Evolutionary conservation across 208 protist species (phyloP), one percentile per base, ranked within the genome.

Genomic region (Crithidia mellificae): DNA sequence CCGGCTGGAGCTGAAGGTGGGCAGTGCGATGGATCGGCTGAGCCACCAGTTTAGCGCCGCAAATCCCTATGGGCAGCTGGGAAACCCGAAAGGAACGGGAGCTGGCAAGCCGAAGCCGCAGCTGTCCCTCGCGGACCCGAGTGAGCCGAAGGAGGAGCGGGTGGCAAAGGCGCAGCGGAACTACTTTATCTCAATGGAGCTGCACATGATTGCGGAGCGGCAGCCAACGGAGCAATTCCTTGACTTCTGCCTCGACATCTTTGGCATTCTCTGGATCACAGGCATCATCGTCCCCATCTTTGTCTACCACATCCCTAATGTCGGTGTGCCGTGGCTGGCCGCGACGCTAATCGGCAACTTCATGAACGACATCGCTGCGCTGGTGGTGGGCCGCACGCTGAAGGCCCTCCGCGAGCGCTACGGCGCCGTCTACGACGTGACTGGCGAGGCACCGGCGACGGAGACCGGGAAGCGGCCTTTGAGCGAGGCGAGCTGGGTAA

Each of bases 231-330:
- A 93, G 72, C 73, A 85, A 72, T 84, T 90, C 17, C 72, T 95
- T 8, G 80, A 93, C 72, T 85, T 95, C 39, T 90, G 76, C 47
- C 77, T 95, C n/a, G 90, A 95, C 62, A 84, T 87, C 24, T 93
- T 93, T 65, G 90, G 90, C 46, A 75, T 93, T 44, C 29, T 95
- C 25, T 95, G 90, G 88, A 69, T 93, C 44, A 72, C 76, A 19
- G 84, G 84, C 36, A 59, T 93, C 2, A 56, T 71, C 14, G 76
- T 69, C 51, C 80, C 85, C 14, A 43, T 92, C 29, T 66, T 91
- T 32, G 52, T 84, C 0, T 93, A 92, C 76, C 63, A 80, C 61
- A 63, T 83, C 43, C 70, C 65, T 20, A 64, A 54, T 41, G 47
- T 92, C 25, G 90, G 85, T 22, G 57, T 83, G 32, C 77, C 84